Percentiles rank a stretch among this genome's conserved stretches.
phyloP scores from a whole-genome alignment of 2,329 filamentous ascomycete species.

The Venturia nashicola region DNA sequence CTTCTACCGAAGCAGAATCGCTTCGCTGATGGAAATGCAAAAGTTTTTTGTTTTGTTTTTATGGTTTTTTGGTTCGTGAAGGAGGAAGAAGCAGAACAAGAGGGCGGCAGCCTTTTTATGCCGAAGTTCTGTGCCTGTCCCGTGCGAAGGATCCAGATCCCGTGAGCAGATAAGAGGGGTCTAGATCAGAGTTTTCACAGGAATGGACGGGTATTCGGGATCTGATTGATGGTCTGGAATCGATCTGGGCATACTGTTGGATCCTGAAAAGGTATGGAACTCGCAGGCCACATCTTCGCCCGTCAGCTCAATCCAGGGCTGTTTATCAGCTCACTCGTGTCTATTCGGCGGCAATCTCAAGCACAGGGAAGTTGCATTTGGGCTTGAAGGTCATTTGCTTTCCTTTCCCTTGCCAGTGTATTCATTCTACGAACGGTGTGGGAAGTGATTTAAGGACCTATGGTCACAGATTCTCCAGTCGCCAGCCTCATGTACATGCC shows the following conservation, averaged over 20 bases:
- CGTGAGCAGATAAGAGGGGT: background rate
- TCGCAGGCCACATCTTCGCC: background rate
- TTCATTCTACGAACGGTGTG: too few relatives aligned
- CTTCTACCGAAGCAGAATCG: background rate
- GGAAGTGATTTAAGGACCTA: too few relatives aligned
- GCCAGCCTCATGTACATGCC: too few relatives aligned
- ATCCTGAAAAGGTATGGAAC: background rate
- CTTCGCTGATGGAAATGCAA: background rate
- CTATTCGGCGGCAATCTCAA: background rate
- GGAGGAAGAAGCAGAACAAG: background rate
- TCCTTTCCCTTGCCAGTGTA: too few relatives aligned
- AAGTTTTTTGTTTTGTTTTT: background rate
- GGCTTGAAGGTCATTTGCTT: too few relatives aligned
- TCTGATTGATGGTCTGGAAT: background rate
- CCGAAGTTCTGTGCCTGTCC: background rate
- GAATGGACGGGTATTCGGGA: background rate
- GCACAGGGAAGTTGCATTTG: too few relatives aligned
- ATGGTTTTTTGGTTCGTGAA: background rate
- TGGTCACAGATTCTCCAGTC: too few relatives aligned
- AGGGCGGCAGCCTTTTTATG: background rate
- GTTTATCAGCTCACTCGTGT: background rate
- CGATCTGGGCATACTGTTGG: background rate
- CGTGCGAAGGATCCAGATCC: background rate
- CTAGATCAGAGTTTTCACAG: background rate
- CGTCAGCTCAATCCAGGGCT: background rate